Evolutionary conservation across 352 stramenopile species (phyloP), one percentile per base, ranked within the genome.

Genomic region (Phytophthora pistaciae): DNA sequence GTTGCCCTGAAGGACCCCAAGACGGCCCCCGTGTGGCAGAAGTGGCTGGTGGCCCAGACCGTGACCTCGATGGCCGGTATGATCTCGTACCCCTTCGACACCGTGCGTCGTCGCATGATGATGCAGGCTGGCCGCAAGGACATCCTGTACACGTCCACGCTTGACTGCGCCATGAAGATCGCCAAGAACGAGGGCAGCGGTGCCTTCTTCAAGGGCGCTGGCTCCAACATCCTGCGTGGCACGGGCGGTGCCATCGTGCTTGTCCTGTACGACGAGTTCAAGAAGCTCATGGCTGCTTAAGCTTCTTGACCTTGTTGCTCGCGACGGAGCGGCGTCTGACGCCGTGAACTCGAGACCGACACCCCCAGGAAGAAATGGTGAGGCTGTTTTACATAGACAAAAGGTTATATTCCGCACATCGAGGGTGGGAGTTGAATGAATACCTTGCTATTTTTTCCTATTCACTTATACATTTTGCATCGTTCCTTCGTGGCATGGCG

Each of bases 201-300:
- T 55, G 98, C 97, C 60, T 98, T 99, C 79, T 99, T 99, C 93
- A 99, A 99, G 95, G 98, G 98, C 77, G 98, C 98, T 61, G 96
- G 96, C 74, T 98, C 98, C 69, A 99, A 99, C 86, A 85, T 98
- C 70, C 97, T 99, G 79, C 97, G 98, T 98, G 98, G 97, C 71
- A 98, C 98, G 75, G 98, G 98, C 77, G 97, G 97, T 84, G 97
- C 98, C 60, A 90, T 99, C 62, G 97, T 99, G 66, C 93, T 99
- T 85, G 98, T 99, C 52, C 83, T 99, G 72, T 99, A 99, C 91
- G 98, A 98, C 72, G 97, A 99, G 87, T 99, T 99, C 89, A 99
- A 99, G 92, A 89, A 90, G 70, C 42, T 94, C 44, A 87, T 94
- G 62, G 71, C 81, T 70, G 71, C 81, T 68, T 78, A 80, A 77